Base-by-base conservation (phyloP, 2,329 filamentous ascomycete species). In the Alternaria incomplexa region DNA sequence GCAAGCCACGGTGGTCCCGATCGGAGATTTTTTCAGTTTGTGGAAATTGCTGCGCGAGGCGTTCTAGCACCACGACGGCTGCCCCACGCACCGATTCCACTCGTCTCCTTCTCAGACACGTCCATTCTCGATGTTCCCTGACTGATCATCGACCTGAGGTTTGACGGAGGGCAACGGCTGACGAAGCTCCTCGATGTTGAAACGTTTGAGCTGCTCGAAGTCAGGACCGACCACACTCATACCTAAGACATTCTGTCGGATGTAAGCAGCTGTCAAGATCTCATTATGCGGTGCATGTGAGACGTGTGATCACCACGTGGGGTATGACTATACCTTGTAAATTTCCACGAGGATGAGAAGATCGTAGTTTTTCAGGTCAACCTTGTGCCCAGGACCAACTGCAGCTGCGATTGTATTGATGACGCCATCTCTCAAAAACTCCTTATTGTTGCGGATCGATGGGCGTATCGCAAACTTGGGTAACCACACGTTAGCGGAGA, bases 381-480 rank as follows among this genome's bases (percentile, higher is more conserved):
- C 93, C 73, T 89, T 91, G 80, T 96, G 92, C 43, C 85, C 85
- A 10, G 85, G 81, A 53, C 89, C 88, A 64, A 93, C 87, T 28
- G 89, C 81, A 43, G 83, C 82, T 5, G 91, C 92, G 66, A 95
- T 85, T 66, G 86, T 87, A 72, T 90, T 88, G 78, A 96, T 95
- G 52, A 95, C 84, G 17, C 83, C 83, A 66, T 90, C 87, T 62
- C 91, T 87, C 69, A 87, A 90, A 64, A 95, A 84, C 4, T 85
- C 84, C 69, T 84, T 89, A 79, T 94, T 90, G 73, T 91, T 92
- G 58, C 92, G 89, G 64, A 93, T 88, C 13, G 88, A 91, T n/a
- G 90, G 88, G 47, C 92, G 88, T 69, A 96, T 94, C n/a, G 92
- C 92, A 80, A 93, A 96, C 92, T 95, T 64, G 26, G 9, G 45